phyloP scores from a whole-genome alignment of 495 filamentous ascomycete genomes.

The Penicillium canariense region DNA sequence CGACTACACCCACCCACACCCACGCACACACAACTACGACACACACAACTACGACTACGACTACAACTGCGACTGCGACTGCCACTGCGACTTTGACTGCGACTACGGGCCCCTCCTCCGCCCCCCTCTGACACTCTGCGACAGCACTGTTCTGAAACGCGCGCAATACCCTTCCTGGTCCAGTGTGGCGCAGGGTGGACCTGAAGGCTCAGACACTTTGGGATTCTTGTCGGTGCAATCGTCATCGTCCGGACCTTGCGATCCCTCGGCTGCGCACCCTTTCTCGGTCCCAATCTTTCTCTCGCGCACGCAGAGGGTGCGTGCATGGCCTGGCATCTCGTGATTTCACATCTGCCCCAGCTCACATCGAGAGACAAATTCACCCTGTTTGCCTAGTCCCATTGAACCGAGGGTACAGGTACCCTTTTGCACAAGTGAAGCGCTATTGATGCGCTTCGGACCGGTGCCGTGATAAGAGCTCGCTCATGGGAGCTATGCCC shows the following conservation, averaged over 20 bases:
- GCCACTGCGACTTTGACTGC: neutral
- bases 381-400: neutral
- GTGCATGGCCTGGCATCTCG: slow-evolving; percentile 20
- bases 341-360: slow-evolving; percentile 8
- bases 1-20: neutral
- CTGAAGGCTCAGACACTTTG: neutral
- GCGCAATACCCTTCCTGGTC: slow-evolving; percentile 20
- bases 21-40: neutral
- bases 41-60: neutral
- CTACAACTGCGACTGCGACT: neutral
- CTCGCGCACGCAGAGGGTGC: slow-evolving; percentile 3
- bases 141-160: slow-evolving; percentile 21
- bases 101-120: slow-evolving; percentile 8
- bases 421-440: slow-evolving; percentile 1
- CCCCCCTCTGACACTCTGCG: slow-evolving; percentile 3
- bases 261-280: slow-evolving; percentile 1
- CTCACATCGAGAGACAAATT: slow-evolving; percentile 5
- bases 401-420: neutral
- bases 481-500: slow-evolving; percentile 40
- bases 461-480: slow-evolving; percentile 30
- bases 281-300: neutral
- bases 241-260: slow-evolving; percentile 12
- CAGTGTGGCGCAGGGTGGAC: slow-evolving; percentile 25
- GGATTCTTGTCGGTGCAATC: slow-evolving; percentile 12
- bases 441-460: slow-evolving; percentile 36